Percentiles rank a stretch among this genome's conserved stretches.
Conservation (phyloP, 2,329 filamentous ascomycete species). For the Aspergillus sp. region DNA sequence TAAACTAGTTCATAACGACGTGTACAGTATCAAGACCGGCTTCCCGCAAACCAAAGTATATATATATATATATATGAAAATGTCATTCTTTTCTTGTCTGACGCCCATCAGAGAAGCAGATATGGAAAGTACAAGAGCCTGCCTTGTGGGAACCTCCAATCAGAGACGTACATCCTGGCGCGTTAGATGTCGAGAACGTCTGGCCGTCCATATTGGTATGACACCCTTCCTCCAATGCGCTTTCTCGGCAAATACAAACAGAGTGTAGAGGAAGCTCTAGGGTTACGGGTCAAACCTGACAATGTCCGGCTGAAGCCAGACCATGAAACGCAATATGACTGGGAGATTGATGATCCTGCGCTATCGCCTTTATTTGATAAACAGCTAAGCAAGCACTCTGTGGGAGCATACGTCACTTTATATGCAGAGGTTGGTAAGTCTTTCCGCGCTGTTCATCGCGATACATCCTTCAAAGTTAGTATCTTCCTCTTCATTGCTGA, state of each 20-base stretch:
- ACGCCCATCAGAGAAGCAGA: not conserved
- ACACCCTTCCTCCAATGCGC: not conserved
- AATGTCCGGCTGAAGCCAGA: conserved; percentile 11
- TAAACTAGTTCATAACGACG: not conserved
- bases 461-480: not conserved
- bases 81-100: too few species aligned
- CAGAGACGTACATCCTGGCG: not conserved
- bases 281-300: conserved; percentile 8
- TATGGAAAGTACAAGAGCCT: not conserved
- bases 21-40: not conserved
- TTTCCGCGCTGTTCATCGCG: conserved; percentile 8
- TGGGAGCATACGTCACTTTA: conserved; percentile 26
- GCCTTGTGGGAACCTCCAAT: not conserved
- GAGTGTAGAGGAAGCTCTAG: conserved; percentile 11
- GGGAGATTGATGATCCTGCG: conserved; percentile 12
- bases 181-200: not conserved
- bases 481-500: not conserved
- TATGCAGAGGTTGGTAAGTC: conserved; percentile 6
- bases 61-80: not conserved
- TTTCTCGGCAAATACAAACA: not conserved
- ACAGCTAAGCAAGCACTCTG: conserved; percentile 13
- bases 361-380: conserved; percentile 10
- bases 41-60: not conserved
- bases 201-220: not conserved
- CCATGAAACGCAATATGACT: conserved; percentile 8